Evolutionary conservation across 73 alveolate species (phyloP).

Genomic region (Paramecium primaurelia): DNA sequence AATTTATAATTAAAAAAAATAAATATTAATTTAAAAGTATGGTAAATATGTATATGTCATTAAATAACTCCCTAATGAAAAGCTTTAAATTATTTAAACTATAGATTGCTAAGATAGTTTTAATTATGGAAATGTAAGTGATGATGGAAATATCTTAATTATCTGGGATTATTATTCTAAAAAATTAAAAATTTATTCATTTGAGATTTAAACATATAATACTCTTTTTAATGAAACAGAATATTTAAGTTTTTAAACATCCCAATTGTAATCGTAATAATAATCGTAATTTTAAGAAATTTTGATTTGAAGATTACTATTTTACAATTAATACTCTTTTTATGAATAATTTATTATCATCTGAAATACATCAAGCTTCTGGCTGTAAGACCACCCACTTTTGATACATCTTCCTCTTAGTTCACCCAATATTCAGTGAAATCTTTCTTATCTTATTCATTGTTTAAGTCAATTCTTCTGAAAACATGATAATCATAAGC

Average conservation of each 20-base stretch:
- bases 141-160: neutral
- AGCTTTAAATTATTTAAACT: neutral
- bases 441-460: neutral
- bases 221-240: neutral
- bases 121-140: neutral
- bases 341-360: neutral
- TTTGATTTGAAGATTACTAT: neutral
- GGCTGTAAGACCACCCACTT: neutral
- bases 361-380: slow-evolving; percentile 28
- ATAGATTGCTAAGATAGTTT: neutral
- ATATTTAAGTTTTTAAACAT: neutral
- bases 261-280: too few relatives aligned
- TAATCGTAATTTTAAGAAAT: neutral
- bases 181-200: neutral
- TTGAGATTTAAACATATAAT: neutral
- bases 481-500: neutral
- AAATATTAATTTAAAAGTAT: neutral
- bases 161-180: neutral
- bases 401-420: slow-evolving; percentile 21
- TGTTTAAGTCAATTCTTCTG: neutral
- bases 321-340: neutral
- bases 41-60: neutral
- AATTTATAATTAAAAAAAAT: neutral
- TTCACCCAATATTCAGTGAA: neutral
- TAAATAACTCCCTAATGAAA: neutral